Evolutionary conservation across 306 rosid species (phyloP).

Genomic region (Castanospermum australe): DNA sequence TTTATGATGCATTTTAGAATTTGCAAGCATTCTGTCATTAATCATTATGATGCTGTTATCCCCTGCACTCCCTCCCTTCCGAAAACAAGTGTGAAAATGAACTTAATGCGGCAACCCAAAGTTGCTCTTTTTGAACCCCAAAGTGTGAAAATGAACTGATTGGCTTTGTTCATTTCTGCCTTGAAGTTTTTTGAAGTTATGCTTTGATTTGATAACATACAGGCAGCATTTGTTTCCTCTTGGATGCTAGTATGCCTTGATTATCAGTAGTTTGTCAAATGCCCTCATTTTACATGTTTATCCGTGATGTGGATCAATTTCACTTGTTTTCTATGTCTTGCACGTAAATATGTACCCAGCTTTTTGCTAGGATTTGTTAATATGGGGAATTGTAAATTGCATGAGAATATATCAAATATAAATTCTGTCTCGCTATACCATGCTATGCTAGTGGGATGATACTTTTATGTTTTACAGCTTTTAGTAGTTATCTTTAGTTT

Average conservation of each 20-base stretch:
- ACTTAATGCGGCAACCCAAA: background rate
- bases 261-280: background rate
- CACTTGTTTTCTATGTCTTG: background rate
- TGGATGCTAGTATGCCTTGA: background rate
- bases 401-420: constrained; percentile 19
- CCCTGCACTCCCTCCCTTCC: background rate
- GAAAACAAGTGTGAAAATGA: background rate
- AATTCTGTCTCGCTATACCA: constrained; percentile 6
- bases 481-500: background rate
- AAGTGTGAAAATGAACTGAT: no score
- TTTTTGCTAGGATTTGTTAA: constrained; percentile 11
- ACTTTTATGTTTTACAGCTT: background rate
- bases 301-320: background rate
- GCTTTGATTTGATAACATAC: background rate
- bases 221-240: background rate
- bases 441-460: constrained; percentile 8
- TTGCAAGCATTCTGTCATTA: background rate
- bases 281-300: background rate
- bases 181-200: background rate
- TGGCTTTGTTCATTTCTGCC: background rate
- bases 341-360: background rate
- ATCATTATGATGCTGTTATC: background rate
- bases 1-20: background rate
- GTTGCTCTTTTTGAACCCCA: background rate
- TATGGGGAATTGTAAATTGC: background rate